Base-by-base conservation (phyloP, 345 rosid species). In the Populus nigra region DNA sequence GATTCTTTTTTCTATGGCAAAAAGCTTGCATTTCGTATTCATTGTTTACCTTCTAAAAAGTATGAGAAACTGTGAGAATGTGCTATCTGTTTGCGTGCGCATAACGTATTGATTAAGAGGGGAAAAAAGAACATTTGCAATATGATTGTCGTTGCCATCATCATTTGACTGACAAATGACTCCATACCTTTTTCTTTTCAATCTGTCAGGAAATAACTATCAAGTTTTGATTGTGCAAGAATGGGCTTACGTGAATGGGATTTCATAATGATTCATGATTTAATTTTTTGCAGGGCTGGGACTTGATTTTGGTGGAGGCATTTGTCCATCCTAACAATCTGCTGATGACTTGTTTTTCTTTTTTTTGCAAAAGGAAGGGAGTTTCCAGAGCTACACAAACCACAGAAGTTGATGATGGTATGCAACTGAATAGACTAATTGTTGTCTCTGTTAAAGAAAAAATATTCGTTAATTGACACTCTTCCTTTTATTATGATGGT, bases 331-430 rank as follows among this genome's bases (percentile, higher is more conserved):
- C 33, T 49, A 68, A 35, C 66, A 38, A 67, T 61, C 78, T 13
- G 68, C 78, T 80, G 74, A 88, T 88, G 94, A 77, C 55, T 74
- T 87, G 92, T 79, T 86, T 76, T 1, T 70, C 43, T 75, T 78
- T 76, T 4, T 77, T 57, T 76, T 81, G 70, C 73, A 77, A 41
- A 80, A 84, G 69, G 85, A 87, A 76, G 81, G 17, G 61, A 65
- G 76, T 78, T 83, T 6, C 74, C 41, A 65, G 36, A 41, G 10
- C 79, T 84, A 38, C 31, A 61, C 74, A 6, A 31, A 36, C 71
- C 18, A 57, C 38, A 41, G 91, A 88, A 49, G 71, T 82, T 8
- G 84, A 85, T 78, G 90, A 89, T 77, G 92, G 94, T 87, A 85
- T 71, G 75, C 35, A 33, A 50, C 59, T 75, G 39, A 53, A 15